Conservation (phyloP, 2,329 filamentous ascomycete genomes). For the Lecanicillium sp. region DNA sequence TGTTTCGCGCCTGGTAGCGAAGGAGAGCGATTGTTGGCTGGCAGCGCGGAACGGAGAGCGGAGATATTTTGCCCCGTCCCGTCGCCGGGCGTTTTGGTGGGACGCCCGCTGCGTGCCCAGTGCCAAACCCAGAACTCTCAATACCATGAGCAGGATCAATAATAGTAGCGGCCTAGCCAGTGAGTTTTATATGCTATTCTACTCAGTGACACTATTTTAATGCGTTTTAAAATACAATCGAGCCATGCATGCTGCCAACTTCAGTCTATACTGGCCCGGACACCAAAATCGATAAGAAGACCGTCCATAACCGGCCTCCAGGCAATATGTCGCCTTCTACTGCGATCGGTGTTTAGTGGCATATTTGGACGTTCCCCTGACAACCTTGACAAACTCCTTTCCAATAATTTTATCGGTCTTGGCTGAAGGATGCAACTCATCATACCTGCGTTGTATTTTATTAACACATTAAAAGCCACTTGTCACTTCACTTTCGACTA, state of each 20-base stretch:
- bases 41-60: slow-evolving; percentile 6
- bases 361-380: slow-evolving; percentile 31
- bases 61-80: slow-evolving; percentile 7
- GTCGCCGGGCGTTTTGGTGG: neutral
- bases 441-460: slow-evolving; percentile 37
- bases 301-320: too few relatives aligned
- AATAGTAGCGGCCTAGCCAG: too few relatives aligned
- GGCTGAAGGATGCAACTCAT: slow-evolving; percentile 64
- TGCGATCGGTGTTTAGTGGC: slow-evolving; percentile 15
- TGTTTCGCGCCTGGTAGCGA: slow-evolving; percentile 5
- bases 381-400: slow-evolving; percentile 30
- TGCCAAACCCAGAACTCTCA: too few relatives aligned
- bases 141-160: too few relatives aligned
- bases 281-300: too few relatives aligned
- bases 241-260: too few relatives aligned
- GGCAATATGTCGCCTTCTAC: neutral
- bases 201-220: too few relatives aligned
- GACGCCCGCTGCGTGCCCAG: neutral
- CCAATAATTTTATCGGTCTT: slow-evolving; percentile 40
- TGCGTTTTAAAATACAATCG: too few relatives aligned
- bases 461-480: neutral
- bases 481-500: neutral
- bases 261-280: too few relatives aligned
- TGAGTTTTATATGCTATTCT: too few relatives aligned
- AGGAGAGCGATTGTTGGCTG: slow-evolving; percentile 6